These are phyloP conservation scores for Fusarium circinatum DNA, from an alignment of 2,329 filamentous ascomycete species.

Conservation along the genomic window DNA sequence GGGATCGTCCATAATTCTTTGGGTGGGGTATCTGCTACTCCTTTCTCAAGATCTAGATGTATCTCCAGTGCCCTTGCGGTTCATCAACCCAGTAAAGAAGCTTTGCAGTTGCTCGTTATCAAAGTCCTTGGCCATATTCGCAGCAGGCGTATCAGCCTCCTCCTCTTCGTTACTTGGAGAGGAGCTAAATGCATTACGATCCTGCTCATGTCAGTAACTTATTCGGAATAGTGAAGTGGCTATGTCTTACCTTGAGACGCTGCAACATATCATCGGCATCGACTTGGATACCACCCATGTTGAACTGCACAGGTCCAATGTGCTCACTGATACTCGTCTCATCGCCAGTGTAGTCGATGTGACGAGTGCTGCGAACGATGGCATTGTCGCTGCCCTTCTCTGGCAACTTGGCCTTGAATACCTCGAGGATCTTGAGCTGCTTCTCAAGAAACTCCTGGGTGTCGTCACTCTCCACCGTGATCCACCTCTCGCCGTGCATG, in stretches of 20 bases:
- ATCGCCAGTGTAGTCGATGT: constrained; percentile 51
- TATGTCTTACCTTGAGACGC: constrained; percentile 76
- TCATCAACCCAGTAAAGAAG: constrained; percentile 70
- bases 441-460: constrained; percentile 80
- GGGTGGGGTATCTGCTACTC: not conserved
- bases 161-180: constrained; percentile 56
- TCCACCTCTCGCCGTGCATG: constrained; percentile 50
- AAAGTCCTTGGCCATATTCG: constrained; percentile 56
- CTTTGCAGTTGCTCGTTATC: constrained; percentile 68
- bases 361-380: constrained; percentile 37
- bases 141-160: constrained; percentile 50
- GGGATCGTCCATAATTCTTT: not conserved
- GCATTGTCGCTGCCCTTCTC: constrained; percentile 52
- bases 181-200: constrained; percentile 65
- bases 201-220: constrained; percentile 52
- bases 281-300: constrained; percentile 96
- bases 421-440: constrained; percentile 81
- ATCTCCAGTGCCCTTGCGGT: constrained; percentile 54
- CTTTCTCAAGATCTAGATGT: constrained; percentile 24
- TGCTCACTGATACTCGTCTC: constrained; percentile 74
- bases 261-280: constrained; percentile 94
- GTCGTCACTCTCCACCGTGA: constrained; percentile 61
- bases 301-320: constrained; percentile 95
- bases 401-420: constrained; percentile 64
- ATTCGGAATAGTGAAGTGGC: not conserved